Percentiles rank a stretch among this genome's conserved stretches.
Evolutionary conservation across 2,329 filamentous ascomycete genomes (phyloP).

Genomic region (Ambrosiella xylebori): DNA sequence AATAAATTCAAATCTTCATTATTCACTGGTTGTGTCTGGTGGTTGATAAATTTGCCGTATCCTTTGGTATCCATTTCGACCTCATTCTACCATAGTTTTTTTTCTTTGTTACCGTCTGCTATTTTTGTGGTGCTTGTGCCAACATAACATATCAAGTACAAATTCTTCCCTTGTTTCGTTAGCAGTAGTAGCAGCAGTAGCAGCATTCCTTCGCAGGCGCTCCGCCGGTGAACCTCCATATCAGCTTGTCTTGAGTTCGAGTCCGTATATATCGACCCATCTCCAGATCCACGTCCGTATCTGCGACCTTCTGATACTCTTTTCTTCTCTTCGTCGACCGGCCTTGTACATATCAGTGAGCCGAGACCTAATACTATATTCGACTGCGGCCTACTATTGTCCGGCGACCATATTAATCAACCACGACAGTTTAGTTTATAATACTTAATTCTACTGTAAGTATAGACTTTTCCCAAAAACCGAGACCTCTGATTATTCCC

Average conservation of each 20-base stretch:
- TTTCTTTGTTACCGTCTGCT: not conserved
- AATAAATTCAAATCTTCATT: not conserved
- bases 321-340: not conserved
- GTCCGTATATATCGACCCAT: not conserved
- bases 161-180: constrained; percentile 8
- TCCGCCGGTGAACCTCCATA: not conserved
- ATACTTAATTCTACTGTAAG: not conserved
- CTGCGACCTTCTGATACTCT: not conserved
- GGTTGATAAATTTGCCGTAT: not conserved
- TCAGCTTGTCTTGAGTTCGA: not conserved
- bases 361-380: not conserved
- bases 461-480: not conserved
- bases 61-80: not conserved
- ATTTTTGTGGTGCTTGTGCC: constrained; percentile 2
- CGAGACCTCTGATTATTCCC: not conserved
- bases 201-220: constrained; percentile 6
- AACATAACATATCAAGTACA: constrained; percentile 12
- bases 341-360: constrained; percentile 1
- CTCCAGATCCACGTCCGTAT: not conserved
- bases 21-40: not conserved
- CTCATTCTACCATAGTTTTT: not conserved
- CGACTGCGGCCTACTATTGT: not conserved
- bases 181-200: not conserved
- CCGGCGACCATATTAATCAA: not conserved
- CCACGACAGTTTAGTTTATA: not conserved